Evolutionary conservation across 2,329 filamentous ascomycete species (phyloP), one percentile per base, ranked within the genome.

Genomic region (Boeremia lycopersici): DNA sequence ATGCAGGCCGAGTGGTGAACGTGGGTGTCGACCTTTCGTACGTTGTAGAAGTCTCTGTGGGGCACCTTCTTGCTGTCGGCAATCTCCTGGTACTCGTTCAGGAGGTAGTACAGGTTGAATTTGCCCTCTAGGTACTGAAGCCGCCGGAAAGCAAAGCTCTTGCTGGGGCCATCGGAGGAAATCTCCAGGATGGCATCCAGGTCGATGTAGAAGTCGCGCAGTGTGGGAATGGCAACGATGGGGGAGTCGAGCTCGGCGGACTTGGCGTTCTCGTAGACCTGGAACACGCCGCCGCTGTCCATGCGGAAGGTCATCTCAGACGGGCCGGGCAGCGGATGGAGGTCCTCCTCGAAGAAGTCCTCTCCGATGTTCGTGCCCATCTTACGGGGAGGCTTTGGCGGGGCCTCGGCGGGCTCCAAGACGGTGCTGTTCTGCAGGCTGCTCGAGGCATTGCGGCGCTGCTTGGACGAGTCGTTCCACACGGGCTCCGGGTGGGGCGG

Each of bases 1-100:
- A 99, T 99, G 74, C 95, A 99, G 23, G 95, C 95, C 13, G 95
- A 99, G 76, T 99, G 95, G 73, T 99, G 95, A 65, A 99, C 95
- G 82, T 99, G 95, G 8, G 95, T 99, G 72, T 99, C 95, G 45
- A 99, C 95, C 76, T 99, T 99, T 72, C 95, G 86, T 43, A 99
- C 95, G 71, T 99, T 99, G 81, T 99, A 99, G 72, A 99, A 99
- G 76, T 99, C 95, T 79, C 95, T 87, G 76, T 99, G 95, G 2
- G 95, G 95, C 49, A 98, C 95, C 67, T 90, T 93, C 76, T 99
- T 99, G 74, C 91, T 97, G 79, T 99, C 95, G 55, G 95, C 93
- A 47, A 96, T 95, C 76, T 99, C 95, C 72, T 98, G 93, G 65
- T 98, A 98, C 74, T 97, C 95, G 72, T 99, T 98, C 54, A 98